Base-by-base conservation (phyloP, 352 stramenopile genomes). In the Phytophthora chlamydospora region DNA sequence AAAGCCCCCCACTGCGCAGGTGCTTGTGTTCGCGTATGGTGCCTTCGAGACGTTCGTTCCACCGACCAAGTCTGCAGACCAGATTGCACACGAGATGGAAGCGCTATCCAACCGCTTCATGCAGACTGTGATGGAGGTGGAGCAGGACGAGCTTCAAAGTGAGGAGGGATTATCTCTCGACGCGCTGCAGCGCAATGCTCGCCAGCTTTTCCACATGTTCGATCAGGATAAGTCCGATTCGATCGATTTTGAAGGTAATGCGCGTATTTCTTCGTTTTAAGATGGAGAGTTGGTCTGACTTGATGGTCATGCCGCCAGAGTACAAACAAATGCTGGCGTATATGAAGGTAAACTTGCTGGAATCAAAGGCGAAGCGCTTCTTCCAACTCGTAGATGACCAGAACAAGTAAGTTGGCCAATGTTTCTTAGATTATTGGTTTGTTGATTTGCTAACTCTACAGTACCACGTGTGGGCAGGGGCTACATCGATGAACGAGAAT, bases 321-420 rank as follows among this genome's bases (percentile, higher is more conserved):
- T 93, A 89, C 72, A 85, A 86, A 46, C 70, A 83, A 53, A 93
- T 93, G 83, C 78, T 93, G 6, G 65, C 74, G 29, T 93, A 89
- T 44, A 67, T 71, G 16, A 87, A 88, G 27, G 35, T 91, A 1
- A 81, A 90, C 41, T 39, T 93, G 1, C 57, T 90, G 12, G 83
- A 91, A 19, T 81, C 83, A 0, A 90, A 93, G 55, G 83, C 83
- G 11, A 74, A 69, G 44, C 71, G 81, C 6, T 86, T 87, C 36
- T 93, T 93, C 44, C 63, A 85, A 34, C 71, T 93, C 7, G 80
- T 88, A 12, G 83, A 93, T 42, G 71, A 89, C 24, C 75, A 88
- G 43, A 85, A 90, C 24, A 90, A 89, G 83, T 90, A 63, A 17
- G 73, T 67, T 2, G 3, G 12, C 3, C n/a, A 14, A 19, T 48